A percentile compares a stretch with the other conserved stretches of the same genome.
Evolutionary conservation across 345 rosid species (phyloP).

Genomic region (Lepidium didymum): DNA sequence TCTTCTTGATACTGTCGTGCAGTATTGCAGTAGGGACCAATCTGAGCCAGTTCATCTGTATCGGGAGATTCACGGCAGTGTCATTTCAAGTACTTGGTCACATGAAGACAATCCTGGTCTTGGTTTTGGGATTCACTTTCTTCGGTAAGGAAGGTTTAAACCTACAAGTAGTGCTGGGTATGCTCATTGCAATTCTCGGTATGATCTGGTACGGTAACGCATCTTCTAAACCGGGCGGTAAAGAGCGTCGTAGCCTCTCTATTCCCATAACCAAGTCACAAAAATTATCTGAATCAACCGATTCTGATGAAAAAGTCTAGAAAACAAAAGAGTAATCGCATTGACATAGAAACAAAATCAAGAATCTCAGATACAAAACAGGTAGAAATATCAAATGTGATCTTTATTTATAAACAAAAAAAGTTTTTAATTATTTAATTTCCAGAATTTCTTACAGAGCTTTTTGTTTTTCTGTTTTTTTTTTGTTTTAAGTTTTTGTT

Average conservation of each 20-base stretch:
- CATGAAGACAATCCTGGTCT: conserved; percentile 95
- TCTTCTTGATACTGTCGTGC: conserved; percentile 78
- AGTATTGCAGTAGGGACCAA: conserved; percentile 91
- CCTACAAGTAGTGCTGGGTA: conserved; percentile 75
- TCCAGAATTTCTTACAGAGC: conserved; percentile 6
- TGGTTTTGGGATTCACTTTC: conserved; percentile 77
- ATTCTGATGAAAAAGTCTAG: conserved; percentile 63
- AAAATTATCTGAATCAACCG: conserved; percentile 51
- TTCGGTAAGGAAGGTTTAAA: conserved; percentile 95
- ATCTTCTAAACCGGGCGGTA: conserved; percentile 93
- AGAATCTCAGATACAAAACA: conserved; percentile 27
- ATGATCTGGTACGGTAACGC: conserved; percentile 99
- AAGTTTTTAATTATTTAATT: conserved; percentile 13
- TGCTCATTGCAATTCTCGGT: conserved; percentile 78
- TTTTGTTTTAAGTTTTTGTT: not conserved
- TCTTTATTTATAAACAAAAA: conserved; percentile 17
- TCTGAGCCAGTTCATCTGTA: conserved; percentile 98
- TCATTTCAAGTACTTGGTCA: conserved; percentile 98
- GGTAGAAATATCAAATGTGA: conserved; percentile 22
- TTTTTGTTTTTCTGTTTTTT: not conserved
- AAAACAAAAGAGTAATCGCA: not conserved
- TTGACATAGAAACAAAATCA: conserved; percentile 18
- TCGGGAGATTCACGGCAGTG: conserved; percentile 94
- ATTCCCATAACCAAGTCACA: conserved; percentile 44
- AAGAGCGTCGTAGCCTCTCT: conserved; percentile 62